A percentile compares a stretch with the other conserved stretches of the same genome.
Conservation (phyloP, 78 protist genomes). For the Creolimax fragrantissima region DNA sequence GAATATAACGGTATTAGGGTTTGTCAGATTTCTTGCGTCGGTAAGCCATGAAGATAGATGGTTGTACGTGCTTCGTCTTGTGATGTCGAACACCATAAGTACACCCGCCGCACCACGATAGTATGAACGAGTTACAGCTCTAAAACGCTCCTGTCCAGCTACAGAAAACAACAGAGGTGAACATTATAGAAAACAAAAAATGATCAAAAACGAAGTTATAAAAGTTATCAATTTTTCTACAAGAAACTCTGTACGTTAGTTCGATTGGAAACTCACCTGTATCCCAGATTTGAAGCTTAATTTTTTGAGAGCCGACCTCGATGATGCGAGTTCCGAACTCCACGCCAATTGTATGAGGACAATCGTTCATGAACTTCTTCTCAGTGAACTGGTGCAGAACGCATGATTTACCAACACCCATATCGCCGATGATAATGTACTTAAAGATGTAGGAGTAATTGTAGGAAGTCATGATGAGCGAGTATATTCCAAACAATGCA, state of each 20-base stretch:
- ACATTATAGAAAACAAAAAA: no score
- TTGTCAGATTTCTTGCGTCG: constrained; percentile 63
- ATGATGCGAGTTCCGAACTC: constrained; percentile 68
- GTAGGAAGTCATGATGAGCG: constrained; percentile 13
- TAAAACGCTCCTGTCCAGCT: constrained; percentile 55
- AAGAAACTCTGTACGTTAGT: no score
- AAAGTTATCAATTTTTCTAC: no score
- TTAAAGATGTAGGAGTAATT: constrained; percentile 42
- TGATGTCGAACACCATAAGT: constrained; percentile 82
- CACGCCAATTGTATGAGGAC: constrained; percentile 79
- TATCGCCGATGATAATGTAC: constrained; percentile 48
- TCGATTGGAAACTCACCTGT: constrained; percentile 74
- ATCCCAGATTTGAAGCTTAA: constrained; percentile 79
- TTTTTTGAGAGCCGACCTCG: constrained; percentile 61
- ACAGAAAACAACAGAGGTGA: no score
- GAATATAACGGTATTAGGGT: constrained; percentile 69
- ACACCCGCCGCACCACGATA: constrained; percentile 89
- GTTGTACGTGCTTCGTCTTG: constrained; percentile 61
- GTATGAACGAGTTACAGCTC: constrained; percentile 81
- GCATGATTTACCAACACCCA: constrained; percentile 64
- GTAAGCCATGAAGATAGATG: constrained; percentile 80
- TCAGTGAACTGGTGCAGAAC: constrained; percentile 67
- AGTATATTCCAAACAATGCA: not conserved
- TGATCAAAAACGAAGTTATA: no score
- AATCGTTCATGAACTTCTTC: constrained; percentile 47